Base-by-base conservation (phyloP, 1,284 basidiomycete species). In the Chalciporus sp. region DNA sequence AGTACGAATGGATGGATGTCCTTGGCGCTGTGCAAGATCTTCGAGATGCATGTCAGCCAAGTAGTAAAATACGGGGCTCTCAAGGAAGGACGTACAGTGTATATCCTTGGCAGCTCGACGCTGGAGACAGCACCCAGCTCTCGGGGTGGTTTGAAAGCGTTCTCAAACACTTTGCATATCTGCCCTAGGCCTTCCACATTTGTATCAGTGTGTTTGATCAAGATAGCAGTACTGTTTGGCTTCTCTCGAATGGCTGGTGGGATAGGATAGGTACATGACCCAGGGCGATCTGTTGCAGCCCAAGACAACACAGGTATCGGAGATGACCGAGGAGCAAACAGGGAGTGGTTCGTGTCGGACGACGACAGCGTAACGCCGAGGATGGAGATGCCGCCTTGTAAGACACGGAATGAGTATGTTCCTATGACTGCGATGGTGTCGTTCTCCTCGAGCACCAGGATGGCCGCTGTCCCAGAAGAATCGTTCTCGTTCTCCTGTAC, bases 251-350 rank as follows among this genome's bases (percentile, higher is more conserved):
- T 54, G 42, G 42, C 19, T 44, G 37, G 43, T 42, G 55, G 53
- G 35, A 60, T 52, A 16, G 53, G 52, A 60, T 57, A 50, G 19
- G 55, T 49, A 29, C 60, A 58, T 29, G 46, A 67, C 7, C 72
- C 73, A 20, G 46, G 45, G 16, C 17, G 41, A 26, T 71, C 67
- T 26, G 33, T 49, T 5, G 53, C 33, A 2, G 66, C 59, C 71
- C 54, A 53, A 42, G 74, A 67, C 19, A 89, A 67, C 17, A 80
- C 62, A 3, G 89, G 87, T 7, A 92, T 66, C 1, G 89, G 86
- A 7, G 86, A 80, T 0, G 82, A 89, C 11, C 80, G 76, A 0
- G 88, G 86, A 2, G 88, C 85, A 62, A 82, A 91, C 20, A 90
- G 72, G 20, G 66, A 66, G 55, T 88, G 75, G 5, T 61, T 55